Evolutionary conservation across 805 yeast species (phyloP).

Genomic region (Saccharomyces cerevisiae): DNA sequence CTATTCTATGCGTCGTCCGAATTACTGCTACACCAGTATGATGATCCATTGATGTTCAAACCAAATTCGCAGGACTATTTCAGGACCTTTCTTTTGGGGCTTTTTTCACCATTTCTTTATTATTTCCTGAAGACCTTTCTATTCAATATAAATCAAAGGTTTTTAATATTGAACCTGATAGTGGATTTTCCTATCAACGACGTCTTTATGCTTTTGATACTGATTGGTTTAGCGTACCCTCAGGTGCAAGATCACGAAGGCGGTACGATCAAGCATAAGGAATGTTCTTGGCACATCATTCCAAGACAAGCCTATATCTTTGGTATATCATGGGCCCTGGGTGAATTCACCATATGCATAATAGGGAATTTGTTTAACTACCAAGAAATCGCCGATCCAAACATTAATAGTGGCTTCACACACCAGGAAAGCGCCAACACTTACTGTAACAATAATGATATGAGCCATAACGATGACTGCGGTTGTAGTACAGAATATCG

Average conservation of each 20-base stretch:
- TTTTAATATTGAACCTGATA: slow-evolving; percentile 26
- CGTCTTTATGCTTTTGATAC: slow-evolving; percentile 31
- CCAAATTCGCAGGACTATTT: slow-evolving; percentile 35
- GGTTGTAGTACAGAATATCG: background rate
- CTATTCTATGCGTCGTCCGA: slow-evolving; percentile 17
- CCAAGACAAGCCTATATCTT: slow-evolving; percentile 35
- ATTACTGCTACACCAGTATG: slow-evolving; percentile 16
- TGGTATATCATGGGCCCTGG: slow-evolving; percentile 32
- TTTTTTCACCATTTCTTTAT: slow-evolving; percentile 30
- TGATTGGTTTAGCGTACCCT: slow-evolving; percentile 35
- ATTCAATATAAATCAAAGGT: slow-evolving; percentile 23
- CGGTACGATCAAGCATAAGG: background rate
- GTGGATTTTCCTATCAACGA: slow-evolving; percentile 29
- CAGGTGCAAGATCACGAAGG: slow-evolving; percentile 27
- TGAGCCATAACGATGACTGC: background rate
- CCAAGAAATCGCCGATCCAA: slow-evolving; percentile 15
- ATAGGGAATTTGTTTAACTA: slow-evolving; percentile 20
- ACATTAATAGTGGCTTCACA: background rate
- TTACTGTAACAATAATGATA: background rate
- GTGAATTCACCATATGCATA: slow-evolving; percentile 27
- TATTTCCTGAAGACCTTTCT: slow-evolving; percentile 26
- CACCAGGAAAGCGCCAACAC: background rate
- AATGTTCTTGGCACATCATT: slow-evolving; percentile 32
- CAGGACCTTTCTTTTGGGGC: slow-evolving; percentile 31
- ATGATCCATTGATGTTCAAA: slow-evolving; percentile 26